Evolutionary conservation across 306 rosid genomes (phyloP), one percentile per base, ranked within the genome.

Genomic region (Mimosa pudica): DNA sequence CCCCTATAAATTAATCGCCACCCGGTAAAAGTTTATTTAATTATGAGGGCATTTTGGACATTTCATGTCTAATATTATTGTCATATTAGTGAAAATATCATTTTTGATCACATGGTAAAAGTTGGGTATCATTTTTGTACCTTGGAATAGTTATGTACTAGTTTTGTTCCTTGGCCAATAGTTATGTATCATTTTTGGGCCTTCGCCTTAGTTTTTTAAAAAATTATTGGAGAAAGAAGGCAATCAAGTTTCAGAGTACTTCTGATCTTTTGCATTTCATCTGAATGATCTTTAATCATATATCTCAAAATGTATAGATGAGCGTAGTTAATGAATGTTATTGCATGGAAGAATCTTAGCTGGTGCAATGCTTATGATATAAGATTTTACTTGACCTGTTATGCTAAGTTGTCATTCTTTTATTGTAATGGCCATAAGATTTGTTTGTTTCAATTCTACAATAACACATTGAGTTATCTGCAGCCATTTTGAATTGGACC

Each of bases 191-290:
- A n/a, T n/a, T n/a, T n/a, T n/a, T n/a, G n/a, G n/a, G n/a, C n/a
- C n/a, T n/a, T n/a, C n/a, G n/a, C n/a, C n/a, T n/a, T n/a, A n/a
- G n/a, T n/a, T n/a, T n/a, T n/a, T 45, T 24, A 24, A 24, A 24
- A 24, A 14, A 60, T 46, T 60, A 4, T 7, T 16, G 42, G 38
- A 48, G 12, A 47, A 71, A 61, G 58, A 79, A 71, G 61, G 20
- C 55, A 35, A 60, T 44, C 57, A 36, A 20, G 75, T 42, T 52
- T 51, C 36, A 74, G 49, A 3, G 0, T 47, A 17, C 20, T 24
- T 11, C 5, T 67, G 48, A 2, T 46, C 51, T 42, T 74, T 66
- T 55, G 62, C 70, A 66, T 57, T 74, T 81, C 38, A 67, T 49
- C 41, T 8, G 47, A 33, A 30, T 24, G 57, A 47, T 48, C 24